Evolutionary conservation across 2,329 filamentous ascomycete species (phyloP).

Genomic region (Dactylellina parvicollis): DNA sequence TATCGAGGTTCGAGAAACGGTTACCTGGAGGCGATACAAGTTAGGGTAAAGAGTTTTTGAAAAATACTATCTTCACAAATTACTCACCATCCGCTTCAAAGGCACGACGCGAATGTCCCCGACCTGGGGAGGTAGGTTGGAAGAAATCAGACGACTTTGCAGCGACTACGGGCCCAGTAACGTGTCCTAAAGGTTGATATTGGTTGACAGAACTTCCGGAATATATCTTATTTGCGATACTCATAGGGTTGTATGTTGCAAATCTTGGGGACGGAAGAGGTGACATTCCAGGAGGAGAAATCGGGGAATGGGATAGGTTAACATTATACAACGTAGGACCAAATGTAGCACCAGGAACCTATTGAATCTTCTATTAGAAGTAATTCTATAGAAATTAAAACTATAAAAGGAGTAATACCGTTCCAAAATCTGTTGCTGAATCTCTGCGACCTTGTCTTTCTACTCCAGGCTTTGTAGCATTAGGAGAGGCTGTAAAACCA

Average conservation of each 20-base stretch:
- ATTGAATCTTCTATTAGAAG: conserved; percentile 16
- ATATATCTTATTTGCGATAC: conserved; percentile 55
- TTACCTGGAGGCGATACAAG: conserved; percentile 62
- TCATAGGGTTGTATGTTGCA: conserved; percentile 57
- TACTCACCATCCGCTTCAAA: conserved; percentile 34
- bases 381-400: neutral
- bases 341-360: conserved; percentile 53
- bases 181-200: conserved; percentile 55
- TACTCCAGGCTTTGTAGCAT: conserved; percentile 55
- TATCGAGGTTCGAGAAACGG: conserved; percentile 81
- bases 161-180: conserved; percentile 1
- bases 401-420: conserved; percentile 30
- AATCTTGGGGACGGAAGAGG: conserved; percentile 58
- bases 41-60: conserved; percentile 60
- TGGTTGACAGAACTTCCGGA: conserved; percentile 55
- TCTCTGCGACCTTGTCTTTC: conserved; percentile 56
- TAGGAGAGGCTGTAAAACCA: conserved; percentile 64
- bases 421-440: conserved; percentile 55
- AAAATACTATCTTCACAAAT: neutral
- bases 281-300: conserved; percentile 57
- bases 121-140: conserved; percentile 30
- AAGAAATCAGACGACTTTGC: conserved; percentile 38
- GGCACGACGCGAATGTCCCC: conserved; percentile 53
- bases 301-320: conserved; percentile 51
- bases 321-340: conserved; percentile 57